Conservation (phyloP, 1,139 yeast genomes). For the Magnusiomyces sp. region DNA sequence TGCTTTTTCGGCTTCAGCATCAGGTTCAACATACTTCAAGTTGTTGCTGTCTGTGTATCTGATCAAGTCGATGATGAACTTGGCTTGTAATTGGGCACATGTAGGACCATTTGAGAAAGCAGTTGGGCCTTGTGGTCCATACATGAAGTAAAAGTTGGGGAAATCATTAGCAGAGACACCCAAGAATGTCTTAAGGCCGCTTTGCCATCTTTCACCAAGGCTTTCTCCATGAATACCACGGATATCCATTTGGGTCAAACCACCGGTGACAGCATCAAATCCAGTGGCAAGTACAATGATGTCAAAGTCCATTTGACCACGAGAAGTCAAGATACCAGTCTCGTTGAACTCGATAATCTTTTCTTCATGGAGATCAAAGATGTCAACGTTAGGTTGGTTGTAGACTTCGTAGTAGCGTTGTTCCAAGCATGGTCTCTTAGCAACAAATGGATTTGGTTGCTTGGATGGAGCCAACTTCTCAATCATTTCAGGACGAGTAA, state of each 20-base stretch:
- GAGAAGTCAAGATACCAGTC: too few species aligned
- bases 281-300: too few species aligned
- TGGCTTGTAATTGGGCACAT: too few species aligned
- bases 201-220: conserved; percentile 23
- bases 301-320: too few species aligned
- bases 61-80: too few species aligned
- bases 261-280: too few species aligned
- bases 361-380: too few species aligned
- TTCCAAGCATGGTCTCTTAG: conserved; percentile 27
- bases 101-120: too few species aligned
- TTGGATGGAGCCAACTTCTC: too few species aligned
- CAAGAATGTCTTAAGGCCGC: conserved; percentile 22
- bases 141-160: conserved; percentile 28
- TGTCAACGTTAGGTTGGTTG: conserved; percentile 26
- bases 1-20: conserved; percentile 15
- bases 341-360: too few species aligned
- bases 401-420: conserved; percentile 24
- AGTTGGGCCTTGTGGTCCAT: too few species aligned
- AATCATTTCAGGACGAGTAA: too few species aligned
- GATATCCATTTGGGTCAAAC: conserved; percentile 23
- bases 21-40: conserved; percentile 17
- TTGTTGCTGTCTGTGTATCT: conserved; percentile 14
- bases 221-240: conserved; percentile 19
- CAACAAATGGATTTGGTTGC: conserved; percentile 26
- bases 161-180: conserved; percentile 24